Evolutionary conservation across 2,329 filamentous ascomycete genomes (phyloP).

Genomic region (Apiospora phragmitis): DNA sequence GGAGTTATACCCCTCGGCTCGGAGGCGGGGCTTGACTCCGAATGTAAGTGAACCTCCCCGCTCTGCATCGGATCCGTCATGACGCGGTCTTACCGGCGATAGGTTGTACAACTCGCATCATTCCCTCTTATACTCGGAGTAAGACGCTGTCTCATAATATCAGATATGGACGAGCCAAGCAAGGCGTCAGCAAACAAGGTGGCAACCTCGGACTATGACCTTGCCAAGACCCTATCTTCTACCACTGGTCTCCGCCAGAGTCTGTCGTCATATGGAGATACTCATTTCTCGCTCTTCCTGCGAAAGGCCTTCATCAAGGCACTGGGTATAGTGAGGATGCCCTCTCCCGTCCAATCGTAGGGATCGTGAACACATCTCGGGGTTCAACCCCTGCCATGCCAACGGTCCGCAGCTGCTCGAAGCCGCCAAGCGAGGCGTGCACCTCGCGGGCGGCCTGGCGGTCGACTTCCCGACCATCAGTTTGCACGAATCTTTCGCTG

Average conservation of each 20-base stretch:
- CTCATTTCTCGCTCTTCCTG: conserved; percentile 74
- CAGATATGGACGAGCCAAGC: background rate
- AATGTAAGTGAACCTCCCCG: background rate
- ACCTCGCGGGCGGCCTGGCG: conserved; percentile 65
- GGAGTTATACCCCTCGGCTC: background rate
- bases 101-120: background rate
- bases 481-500: conserved; percentile 67
- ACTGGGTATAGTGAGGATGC: conserved; percentile 71
- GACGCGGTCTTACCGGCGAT: background rate
- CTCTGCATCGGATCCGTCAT: background rate
- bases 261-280: conserved; percentile 69
- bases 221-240: conserved; percentile 51
- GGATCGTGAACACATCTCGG: conserved; percentile 73
- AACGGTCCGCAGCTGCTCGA: conserved; percentile 73
- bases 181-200: background rate
- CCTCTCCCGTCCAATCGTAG: conserved; percentile 69
- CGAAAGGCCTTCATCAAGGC: conserved; percentile 79
- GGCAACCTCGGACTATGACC: conserved; percentile 56
- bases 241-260: conserved; percentile 60
- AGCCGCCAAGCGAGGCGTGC: conserved; percentile 67
- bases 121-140: background rate
- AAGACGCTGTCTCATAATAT: background rate
- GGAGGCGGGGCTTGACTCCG: background rate
- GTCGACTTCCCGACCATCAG: conserved; percentile 76
- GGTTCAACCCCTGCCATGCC: conserved; percentile 74